Base-by-base conservation (phyloP, 179 eudicot species). In the Nepenthes alata region DNA sequence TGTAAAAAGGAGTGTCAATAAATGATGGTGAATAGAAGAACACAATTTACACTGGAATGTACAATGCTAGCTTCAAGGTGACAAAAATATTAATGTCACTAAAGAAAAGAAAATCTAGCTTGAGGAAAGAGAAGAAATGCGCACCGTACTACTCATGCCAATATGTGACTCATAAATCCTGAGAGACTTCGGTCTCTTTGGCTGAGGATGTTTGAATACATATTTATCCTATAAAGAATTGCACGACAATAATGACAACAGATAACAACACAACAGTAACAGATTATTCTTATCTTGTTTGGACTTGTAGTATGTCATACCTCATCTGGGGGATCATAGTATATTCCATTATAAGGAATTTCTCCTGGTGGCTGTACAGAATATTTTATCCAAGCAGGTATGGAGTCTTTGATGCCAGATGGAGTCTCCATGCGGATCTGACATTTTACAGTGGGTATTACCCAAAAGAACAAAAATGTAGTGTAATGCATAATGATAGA, bases 351-450 rank as follows among this genome's bases (percentile, higher is more conserved):
- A 66, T 76, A 94, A 11, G 97, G 97, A 65, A 94, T 91, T 74
- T 91, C 95, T 39, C 83, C 86, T 34, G 97, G 95, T 58, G 95
- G 84, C 75, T 94, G 99, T 37, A 94, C 81, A 16, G 96, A 84
- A 70, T 82, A 94, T 72, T 91, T 94, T 69, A 94, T 91, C 99
- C 99, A 91, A 59, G 99, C 97, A 51, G 99, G 96, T 72, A 94
- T 91, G 10, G 99, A 91, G 77, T 94, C 99, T 76, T 94, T 91
- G 58, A 84, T 70, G 59, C 99, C 99, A 61, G 99, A 84, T 55
- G 97, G 95, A 69, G 99, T 87, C 74, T 88, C 89, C 97, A 94
- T 94, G 63, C 91, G 96, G 65, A 94, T 84, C 97, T 94, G 67
- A 70, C 73, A 57, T 59, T 53, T 37, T 37, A 65, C 10, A 54